phyloP scores from a whole-genome alignment of 441 rosid genomes.

The Arabidopsis lyrata region DNA sequence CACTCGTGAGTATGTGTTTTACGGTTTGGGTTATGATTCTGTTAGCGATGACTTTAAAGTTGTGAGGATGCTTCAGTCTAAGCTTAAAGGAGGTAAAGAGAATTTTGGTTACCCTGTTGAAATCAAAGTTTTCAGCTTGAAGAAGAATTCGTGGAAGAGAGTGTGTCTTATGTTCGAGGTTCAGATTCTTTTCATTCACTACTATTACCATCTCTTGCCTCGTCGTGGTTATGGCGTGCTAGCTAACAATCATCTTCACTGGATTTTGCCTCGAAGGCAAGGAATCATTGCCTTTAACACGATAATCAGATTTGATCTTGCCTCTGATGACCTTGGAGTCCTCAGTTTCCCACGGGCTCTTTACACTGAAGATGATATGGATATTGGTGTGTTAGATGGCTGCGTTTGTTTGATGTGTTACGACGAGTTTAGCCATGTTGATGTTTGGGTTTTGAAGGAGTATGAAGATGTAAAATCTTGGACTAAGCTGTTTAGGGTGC shows the following conservation, averaged over 20 bases:
- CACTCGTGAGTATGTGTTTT: constrained; percentile 54
- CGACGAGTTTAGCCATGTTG: constrained; percentile 37
- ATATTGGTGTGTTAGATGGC: constrained; percentile 64
- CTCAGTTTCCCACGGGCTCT: constrained; percentile 52
- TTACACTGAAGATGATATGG: constrained; percentile 40
- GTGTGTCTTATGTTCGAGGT: constrained; percentile 47
- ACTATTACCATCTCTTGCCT: constrained; percentile 56
- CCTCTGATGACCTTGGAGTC: constrained; percentile 42
- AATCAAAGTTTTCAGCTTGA: constrained; percentile 61
- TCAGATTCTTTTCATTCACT: constrained; percentile 43
- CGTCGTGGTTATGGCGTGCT: constrained; percentile 65
- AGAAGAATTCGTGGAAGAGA: constrained; percentile 58
- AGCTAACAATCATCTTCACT: constrained; percentile 57
- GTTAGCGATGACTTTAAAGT: constrained; percentile 56
- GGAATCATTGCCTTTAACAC: constrained; percentile 40
- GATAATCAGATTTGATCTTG: constrained; percentile 66
- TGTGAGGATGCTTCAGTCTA: constrained; percentile 55
- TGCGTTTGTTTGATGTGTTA: constrained; percentile 55
- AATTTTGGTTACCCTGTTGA: constrained; percentile 48
- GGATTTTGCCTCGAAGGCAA: constrained; percentile 60
- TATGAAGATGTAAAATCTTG: constrained; percentile 59
- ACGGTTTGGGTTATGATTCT: constrained; percentile 68
- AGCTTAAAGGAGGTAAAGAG: constrained; percentile 48
- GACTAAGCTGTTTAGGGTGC: constrained; percentile 54
- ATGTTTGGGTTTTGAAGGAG: constrained; percentile 68